phyloP scores from a whole-genome alignment of 257 asterid species.

The Penstemon barbatus region DNA sequence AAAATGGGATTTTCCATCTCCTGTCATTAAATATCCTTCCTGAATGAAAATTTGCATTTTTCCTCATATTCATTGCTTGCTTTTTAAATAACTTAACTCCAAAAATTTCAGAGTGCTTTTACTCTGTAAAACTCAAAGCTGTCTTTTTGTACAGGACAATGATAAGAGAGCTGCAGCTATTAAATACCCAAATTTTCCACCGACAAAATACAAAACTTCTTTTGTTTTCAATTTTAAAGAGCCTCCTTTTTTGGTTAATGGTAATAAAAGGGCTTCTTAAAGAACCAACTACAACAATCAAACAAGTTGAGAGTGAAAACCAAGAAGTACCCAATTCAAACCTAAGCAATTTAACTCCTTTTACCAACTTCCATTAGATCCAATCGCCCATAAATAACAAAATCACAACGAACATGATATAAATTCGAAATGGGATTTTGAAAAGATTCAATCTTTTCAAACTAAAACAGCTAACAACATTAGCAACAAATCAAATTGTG shows the following conservation, averaged over 20 bases:
- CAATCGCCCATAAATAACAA: conserved; percentile 30
- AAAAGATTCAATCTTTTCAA: conserved; percentile 42
- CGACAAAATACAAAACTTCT: conserved; percentile 35
- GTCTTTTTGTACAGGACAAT: conserved; percentile 2
- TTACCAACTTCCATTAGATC: conserved; percentile 34
- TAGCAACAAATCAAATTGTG: conserved; percentile 20
- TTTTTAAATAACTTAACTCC: background rate
- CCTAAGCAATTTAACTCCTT: conserved; percentile 26
- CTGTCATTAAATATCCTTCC: conserved; percentile 76
- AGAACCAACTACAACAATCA: conserved; percentile 22
- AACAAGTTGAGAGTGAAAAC: conserved; percentile 11
- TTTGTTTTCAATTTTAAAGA: conserved; percentile 1
- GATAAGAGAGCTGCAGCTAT: conserved; percentile 15
- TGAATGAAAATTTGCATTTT: conserved; percentile 51
- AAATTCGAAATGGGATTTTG: conserved; percentile 28
- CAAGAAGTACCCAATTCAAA: conserved; percentile 24
- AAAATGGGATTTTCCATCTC: conserved; percentile 84
- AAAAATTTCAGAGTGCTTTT: background rate
- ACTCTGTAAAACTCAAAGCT: conserved; percentile 21
- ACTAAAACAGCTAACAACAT: conserved; percentile 15
- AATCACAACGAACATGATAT: background rate
- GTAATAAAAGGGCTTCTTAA: conserved; percentile 23
- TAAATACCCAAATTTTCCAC: conserved; percentile 32
- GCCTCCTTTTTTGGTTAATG: conserved; percentile 23
- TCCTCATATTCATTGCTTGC: conserved; percentile 48